Percentiles rank a stretch among this genome's conserved stretches.
These are phyloP conservation scores for Penicillium riverlandense DNA, from an alignment of 495 filamentous ascomycete genomes.

Conservation along the genomic window DNA sequence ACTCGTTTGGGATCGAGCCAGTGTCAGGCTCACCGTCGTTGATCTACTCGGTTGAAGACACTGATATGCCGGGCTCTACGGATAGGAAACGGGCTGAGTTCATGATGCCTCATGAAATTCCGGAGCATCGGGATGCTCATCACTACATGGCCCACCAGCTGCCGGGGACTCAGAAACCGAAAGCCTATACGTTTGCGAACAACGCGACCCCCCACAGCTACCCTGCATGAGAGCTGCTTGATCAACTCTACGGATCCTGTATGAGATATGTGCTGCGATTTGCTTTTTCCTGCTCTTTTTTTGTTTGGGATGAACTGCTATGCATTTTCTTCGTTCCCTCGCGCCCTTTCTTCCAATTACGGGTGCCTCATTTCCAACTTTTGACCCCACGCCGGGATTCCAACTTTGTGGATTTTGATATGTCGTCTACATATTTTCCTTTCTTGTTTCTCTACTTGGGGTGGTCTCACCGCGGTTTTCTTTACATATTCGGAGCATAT, in stretches of 20 bases:
- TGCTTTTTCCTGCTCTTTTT: conserved; percentile 15
- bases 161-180: conserved; percentile 28
- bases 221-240: conserved; percentile 7
- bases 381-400: conserved; percentile 1
- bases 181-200: conserved; percentile 36
- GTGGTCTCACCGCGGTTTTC: conserved; percentile 13
- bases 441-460: conserved; percentile 17
- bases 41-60: conserved; percentile 30
- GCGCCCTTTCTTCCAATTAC: conserved; percentile 3
- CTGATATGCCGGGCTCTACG: conserved; percentile 20
- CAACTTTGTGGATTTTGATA: conserved; percentile 4
- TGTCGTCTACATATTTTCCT: conserved; percentile 10
- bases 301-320: conserved; percentile 18
- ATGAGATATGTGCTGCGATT: conserved; percentile 24
- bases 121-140: conserved; percentile 34
- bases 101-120: conserved; percentile 33
- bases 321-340: conserved; percentile 7
- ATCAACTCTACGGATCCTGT: conserved; percentile 9
- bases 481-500: conserved; percentile 23
- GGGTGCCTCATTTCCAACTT: conserved; percentile 5
- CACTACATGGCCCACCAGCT: conserved; percentile 34
- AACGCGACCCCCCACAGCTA: conserved; percentile 37
- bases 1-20: conserved; percentile 17
- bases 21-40: conserved; percentile 28
- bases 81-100: conserved; percentile 33